Conservation (phyloP, 2,329 filamentous ascomycete species). For the Fusarium sp. region DNA sequence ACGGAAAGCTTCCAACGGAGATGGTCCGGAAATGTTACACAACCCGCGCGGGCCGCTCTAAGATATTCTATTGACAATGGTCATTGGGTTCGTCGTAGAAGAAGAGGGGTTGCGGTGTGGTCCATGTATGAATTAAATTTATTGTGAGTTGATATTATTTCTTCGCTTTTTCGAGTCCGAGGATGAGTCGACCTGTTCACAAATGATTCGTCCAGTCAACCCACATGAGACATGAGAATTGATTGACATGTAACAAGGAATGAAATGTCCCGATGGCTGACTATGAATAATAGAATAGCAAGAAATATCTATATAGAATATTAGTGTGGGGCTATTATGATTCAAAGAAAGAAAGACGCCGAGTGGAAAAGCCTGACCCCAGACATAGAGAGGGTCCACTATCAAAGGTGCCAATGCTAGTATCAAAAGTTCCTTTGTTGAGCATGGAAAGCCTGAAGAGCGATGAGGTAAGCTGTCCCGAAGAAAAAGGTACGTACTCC, state of each 20-base stretch:
- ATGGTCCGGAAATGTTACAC: slow-evolving; percentile 31
- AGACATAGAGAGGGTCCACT: slow-evolving; percentile 39
- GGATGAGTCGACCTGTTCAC: not conserved
- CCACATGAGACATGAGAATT: slow-evolving; percentile 6
- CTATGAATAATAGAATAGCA: slow-evolving; percentile 23
- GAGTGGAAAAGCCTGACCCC: slow-evolving; percentile 22
- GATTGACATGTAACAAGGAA: slow-evolving; percentile 3
- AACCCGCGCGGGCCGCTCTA: slow-evolving; percentile 3
- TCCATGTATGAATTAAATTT: slow-evolving; percentile 2
- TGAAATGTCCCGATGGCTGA: slow-evolving; percentile 5
- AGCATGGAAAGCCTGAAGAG: not conserved
- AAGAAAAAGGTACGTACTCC: slow-evolving; percentile 18
- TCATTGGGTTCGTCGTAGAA: slow-evolving; percentile 4
- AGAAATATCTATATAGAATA: slow-evolving; percentile 3
- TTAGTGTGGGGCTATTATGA: slow-evolving; percentile 17
- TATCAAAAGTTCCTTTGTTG: slow-evolving; percentile 47
- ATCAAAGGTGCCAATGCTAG: slow-evolving; percentile 48
- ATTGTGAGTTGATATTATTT: not conserved
- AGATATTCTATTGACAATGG: not conserved
- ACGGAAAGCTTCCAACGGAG: slow-evolving; percentile 35
- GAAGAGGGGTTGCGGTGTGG: not conserved
- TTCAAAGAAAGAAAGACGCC: slow-evolving; percentile 24
- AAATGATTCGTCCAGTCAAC: slow-evolving; percentile 2
- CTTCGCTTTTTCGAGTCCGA: not conserved
- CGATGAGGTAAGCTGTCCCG: slow-evolving; percentile 26